These are phyloP conservation scores for Globisporangium mamillatum DNA, from an alignment of 352 stramenopile species.

Conservation along the genomic window DNA sequence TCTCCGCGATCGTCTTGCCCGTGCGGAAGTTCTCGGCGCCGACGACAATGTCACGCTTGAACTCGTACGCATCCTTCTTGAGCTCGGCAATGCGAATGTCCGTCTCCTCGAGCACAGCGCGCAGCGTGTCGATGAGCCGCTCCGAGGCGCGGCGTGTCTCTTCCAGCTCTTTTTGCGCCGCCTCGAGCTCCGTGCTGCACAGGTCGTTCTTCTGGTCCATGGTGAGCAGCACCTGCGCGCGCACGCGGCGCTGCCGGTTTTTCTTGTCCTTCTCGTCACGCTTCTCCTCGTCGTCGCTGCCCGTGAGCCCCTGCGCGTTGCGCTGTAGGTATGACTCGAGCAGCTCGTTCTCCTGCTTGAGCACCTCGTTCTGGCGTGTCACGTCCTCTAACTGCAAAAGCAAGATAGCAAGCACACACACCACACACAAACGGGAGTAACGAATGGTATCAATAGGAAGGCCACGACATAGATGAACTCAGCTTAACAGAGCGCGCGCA, in stretches of 20 bases:
- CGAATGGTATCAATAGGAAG: background rate
- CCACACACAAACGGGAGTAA: background rate
- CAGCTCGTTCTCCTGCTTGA: slow-evolving; percentile 91
- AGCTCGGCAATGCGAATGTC: slow-evolving; percentile 93
- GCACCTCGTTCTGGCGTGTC: slow-evolving; percentile 82
- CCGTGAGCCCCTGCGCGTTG: slow-evolving; percentile 39
- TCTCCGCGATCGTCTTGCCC: slow-evolving; percentile 92
- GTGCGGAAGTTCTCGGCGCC: slow-evolving; percentile 93
- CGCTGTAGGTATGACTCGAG: slow-evolving; percentile 84
- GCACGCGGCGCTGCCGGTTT: slow-evolving; percentile 46
- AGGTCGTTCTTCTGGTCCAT: slow-evolving; percentile 94
- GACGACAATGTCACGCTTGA: slow-evolving; percentile 94
- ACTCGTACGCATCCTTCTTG: slow-evolving; percentile 96
- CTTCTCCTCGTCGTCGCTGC: slow-evolving; percentile 73
- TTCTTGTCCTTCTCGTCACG: slow-evolving; percentile 49
- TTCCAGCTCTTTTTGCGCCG: slow-evolving; percentile 87
- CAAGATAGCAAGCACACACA: background rate
- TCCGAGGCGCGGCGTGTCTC: slow-evolving; percentile 89
- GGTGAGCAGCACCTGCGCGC: slow-evolving; percentile 69
- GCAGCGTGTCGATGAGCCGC: slow-evolving; percentile 93
- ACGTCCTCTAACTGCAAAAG: slow-evolving; percentile 75
- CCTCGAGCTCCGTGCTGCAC: slow-evolving; percentile 84
- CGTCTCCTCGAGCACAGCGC: slow-evolving; percentile 91
- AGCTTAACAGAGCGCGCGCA: background rate
- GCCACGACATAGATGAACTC: background rate